phyloP scores from a whole-genome alignment of 352 stramenopile genomes.

The Phytophthora sansomeana region DNA sequence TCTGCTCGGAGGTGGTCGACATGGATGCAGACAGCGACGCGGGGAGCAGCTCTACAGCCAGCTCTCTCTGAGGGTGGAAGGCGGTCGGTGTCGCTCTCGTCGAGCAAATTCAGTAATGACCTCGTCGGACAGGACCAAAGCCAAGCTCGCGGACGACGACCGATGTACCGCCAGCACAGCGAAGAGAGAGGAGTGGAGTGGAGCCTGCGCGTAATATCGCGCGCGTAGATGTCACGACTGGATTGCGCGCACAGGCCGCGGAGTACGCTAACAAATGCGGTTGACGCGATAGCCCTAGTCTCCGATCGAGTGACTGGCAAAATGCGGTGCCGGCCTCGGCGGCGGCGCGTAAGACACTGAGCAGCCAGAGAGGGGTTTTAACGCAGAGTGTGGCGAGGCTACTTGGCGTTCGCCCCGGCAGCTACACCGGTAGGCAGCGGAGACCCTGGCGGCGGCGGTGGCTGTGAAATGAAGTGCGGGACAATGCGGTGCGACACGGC shows the following conservation, averaged over 20 bases:
- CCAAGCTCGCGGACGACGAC: too few relatives aligned
- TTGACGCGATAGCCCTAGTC: slow-evolving; percentile 27
- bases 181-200: background rate
- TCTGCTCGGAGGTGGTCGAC: slow-evolving; percentile 11
- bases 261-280: slow-evolving; percentile 22
- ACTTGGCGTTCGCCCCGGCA: too few relatives aligned
- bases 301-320: slow-evolving; percentile 8
- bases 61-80: background rate
- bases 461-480: slow-evolving; percentile 1
- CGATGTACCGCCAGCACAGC: slow-evolving; percentile 15
- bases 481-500: slow-evolving; percentile 17
- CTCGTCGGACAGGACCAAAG: too few relatives aligned
- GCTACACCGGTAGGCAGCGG: too few relatives aligned
- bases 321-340: too few relatives aligned
- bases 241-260: slow-evolving; percentile 26
- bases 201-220: slow-evolving; percentile 9
- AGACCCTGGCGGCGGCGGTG: background rate
- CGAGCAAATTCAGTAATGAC: slow-evolving; percentile 39
- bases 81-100: slow-evolving; percentile 22
- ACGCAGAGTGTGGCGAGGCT: too few relatives aligned
- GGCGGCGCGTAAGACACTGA: too few relatives aligned
- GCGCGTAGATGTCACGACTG: slow-evolving; percentile 12
- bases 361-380: too few relatives aligned
- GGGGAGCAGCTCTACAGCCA: background rate
- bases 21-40: slow-evolving; percentile 7